Base-by-base conservation (phyloP, 768 basidiomycete genomes). In the Tephrocybe sp. region DNA sequence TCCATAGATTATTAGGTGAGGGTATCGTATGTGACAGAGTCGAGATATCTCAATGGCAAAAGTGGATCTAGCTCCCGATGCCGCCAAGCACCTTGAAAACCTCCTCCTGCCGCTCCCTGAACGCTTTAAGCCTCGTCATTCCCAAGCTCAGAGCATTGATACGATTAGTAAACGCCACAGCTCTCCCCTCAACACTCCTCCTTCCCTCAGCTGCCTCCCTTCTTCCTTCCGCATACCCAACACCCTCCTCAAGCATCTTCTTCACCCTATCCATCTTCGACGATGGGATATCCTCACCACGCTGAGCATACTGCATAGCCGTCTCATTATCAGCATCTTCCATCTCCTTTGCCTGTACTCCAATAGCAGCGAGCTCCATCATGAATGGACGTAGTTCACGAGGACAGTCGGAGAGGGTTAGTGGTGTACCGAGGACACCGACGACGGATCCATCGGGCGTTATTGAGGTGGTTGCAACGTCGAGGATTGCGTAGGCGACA, bases 71-170 rank as follows among this genome's bases (percentile, higher is more conserved):
- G 18, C 45, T 29, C 23, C 73, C 70, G 56, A 79, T 69, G 3
- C 80, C 78, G 33, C 73, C 71, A 46, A 88, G 65, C 3, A 90
- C 79, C 62, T 77, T 78, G 61, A 91, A 91, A 5, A 90, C 85
- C 42, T 79, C 73, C 1, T 71, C 75, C 65, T 90, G 86, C 41
- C 88, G 64, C 56, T 88, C 85, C 55, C 73, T 78, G 61, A 94
- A 94, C 42, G 86, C 80, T 50, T 72, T 75, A 47, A 94, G 65
- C 60, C 71, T 74, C 41, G 84, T 88, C 77, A 93, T 80, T 0
- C 72, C 76, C 54, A 94, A 59, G 53, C 85, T 84, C 11, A 93
- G 73, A 18, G 75, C 78, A 64, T 91, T 92, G 43, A 93, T 79
- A 49, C 86, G 65, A 62, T 92, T 93, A 22, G 85, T 77, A 62